Evolutionary conservation across 2,329 filamentous ascomycete species (phyloP).

Genomic region (Colletotrichum musae): DNA sequence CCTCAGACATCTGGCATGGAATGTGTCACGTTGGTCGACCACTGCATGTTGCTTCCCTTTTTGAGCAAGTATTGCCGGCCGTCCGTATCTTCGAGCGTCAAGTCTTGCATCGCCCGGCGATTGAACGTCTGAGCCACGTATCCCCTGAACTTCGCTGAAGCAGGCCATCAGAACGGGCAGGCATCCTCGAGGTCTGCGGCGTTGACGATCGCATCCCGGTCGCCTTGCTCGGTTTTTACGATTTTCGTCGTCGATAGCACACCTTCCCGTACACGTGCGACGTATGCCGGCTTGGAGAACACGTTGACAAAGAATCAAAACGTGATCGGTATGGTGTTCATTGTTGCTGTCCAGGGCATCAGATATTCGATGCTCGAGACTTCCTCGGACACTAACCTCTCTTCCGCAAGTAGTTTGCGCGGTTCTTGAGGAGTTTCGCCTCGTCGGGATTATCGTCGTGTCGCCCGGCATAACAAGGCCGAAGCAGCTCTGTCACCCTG

Average conservation of each 20-base stretch:
- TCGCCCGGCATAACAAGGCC: constrained; percentile 48
- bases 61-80: constrained; percentile 46
- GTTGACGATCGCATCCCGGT: constrained; percentile 48
- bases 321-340: constrained; percentile 54
- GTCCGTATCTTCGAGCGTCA: constrained; percentile 45
- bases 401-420: constrained; percentile 47
- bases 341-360: constrained; percentile 49
- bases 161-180: constrained; percentile 59
- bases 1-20: constrained; percentile 45
- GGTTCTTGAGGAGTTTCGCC: constrained; percentile 48
- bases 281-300: constrained; percentile 46
- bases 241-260: constrained; percentile 43
- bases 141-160: constrained; percentile 59
- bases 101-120: constrained; percentile 57
- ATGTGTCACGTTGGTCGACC: constrained; percentile 47
- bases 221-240: constrained; percentile 14
- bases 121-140: constrained; percentile 54
- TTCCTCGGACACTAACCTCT: constrained; percentile 48
- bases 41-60: constrained; percentile 46
- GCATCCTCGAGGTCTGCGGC: constrained; percentile 51
- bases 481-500: constrained; percentile 46
- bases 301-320: constrained; percentile 55
- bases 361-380: constrained; percentile 49
- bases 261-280: constrained; percentile 49
- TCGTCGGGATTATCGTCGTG: constrained; percentile 46